These are phyloP conservation scores for Curvularia spicifera DNA, from an alignment of 2,329 filamentous ascomycete genomes.

Conservation along the genomic window DNA sequence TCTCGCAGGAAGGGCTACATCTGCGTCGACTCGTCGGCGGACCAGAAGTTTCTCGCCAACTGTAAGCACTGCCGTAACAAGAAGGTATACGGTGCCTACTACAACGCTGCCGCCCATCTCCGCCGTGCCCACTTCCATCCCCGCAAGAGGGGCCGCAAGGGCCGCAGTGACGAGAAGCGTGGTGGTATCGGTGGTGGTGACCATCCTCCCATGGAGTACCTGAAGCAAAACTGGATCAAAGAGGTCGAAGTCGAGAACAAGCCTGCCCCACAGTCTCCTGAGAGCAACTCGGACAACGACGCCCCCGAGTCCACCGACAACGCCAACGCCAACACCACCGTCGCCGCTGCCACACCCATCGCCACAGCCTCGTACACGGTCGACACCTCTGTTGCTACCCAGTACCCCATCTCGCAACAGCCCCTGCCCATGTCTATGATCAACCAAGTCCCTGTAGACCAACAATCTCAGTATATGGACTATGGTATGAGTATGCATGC, in stretches of 20 bases:
- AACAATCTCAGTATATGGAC: slow-evolving; percentile 25
- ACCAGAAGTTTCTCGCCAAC: slow-evolving; percentile 71
- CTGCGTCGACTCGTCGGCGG: slow-evolving; percentile 64
- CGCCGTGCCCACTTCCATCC: slow-evolving; percentile 86
- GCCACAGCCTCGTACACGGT: background rate
- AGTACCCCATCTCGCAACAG: slow-evolving; percentile 21
- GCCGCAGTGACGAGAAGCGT: slow-evolving; percentile 64
- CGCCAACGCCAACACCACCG: background rate
- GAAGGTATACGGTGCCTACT: slow-evolving; percentile 89
- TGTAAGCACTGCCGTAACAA: slow-evolving; percentile 81
- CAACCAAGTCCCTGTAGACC: slow-evolving; percentile 23
- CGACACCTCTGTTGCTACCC: slow-evolving; percentile 3
- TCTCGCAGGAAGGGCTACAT: slow-evolving; percentile 66
- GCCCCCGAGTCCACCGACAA: slow-evolving; percentile 19
- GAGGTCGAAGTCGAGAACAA: slow-evolving; percentile 58
- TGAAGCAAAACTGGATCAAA: slow-evolving; percentile 65
- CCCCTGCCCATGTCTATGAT: slow-evolving; percentile 18
- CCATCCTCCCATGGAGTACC: slow-evolving; percentile 64
- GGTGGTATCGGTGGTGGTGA: slow-evolving; percentile 69
- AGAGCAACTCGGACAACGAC: slow-evolving; percentile 34
- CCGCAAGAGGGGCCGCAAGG: slow-evolving; percentile 63
- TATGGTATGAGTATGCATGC: slow-evolving; percentile 32
- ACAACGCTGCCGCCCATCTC: slow-evolving; percentile 92
- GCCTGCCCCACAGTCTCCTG: slow-evolving; percentile 24
- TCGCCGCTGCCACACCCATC: background rate